Base-by-base conservation (phyloP, 1,284 basidiomycete genomes). In the Ceratobasidium papillatum region DNA sequence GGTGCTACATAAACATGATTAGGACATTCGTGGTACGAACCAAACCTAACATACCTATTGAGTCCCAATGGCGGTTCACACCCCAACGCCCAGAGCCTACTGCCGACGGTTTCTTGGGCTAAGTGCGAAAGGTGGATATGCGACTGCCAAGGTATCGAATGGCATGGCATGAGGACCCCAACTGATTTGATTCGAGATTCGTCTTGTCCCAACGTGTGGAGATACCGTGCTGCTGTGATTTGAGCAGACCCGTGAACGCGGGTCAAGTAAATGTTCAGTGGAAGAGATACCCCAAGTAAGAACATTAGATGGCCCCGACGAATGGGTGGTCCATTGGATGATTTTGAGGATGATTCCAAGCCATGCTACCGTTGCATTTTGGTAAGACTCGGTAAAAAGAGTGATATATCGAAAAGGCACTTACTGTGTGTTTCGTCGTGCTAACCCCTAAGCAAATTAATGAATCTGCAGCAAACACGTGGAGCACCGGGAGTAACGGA, bases 111-210 rank as follows among this genome's bases (percentile, higher is more conserved):
- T 11, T 17, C 52, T 54, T 17, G 30, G 12, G 36, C 54, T 41
- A 71, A 49, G 41, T 49, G 14, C 14, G 85, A 82, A 38, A 88
- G 84, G 80, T 99, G 97, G 25, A 99, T 82, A 82, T 96, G 93
- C 3, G 95, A 91, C 79, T 95, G 93, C 86, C 95, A 97, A 1
- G 97, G 97, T 0, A 93, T 95, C n/a, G 95, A 98, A 83, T 99
- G 98, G 78, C 98, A 99, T 2, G 98, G 98, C 94, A 96, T 97
- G 22, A 99, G 83, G 76, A 95, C 91, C 0, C 93, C 95, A 17
- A 98, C 83, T 8, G 89, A 89, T 5, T 82, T 83, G 25, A 90
- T n/a, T 87, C 84, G 68, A 27, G 49, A 36, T 25, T 30, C 22
- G 19, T 58, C 25, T 49, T 27, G 32, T 19, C 68, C 54, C 22